Conservation (phyloP, 495 filamentous ascomycete species). For the Rostrohypoxylon terebratum region DNA sequence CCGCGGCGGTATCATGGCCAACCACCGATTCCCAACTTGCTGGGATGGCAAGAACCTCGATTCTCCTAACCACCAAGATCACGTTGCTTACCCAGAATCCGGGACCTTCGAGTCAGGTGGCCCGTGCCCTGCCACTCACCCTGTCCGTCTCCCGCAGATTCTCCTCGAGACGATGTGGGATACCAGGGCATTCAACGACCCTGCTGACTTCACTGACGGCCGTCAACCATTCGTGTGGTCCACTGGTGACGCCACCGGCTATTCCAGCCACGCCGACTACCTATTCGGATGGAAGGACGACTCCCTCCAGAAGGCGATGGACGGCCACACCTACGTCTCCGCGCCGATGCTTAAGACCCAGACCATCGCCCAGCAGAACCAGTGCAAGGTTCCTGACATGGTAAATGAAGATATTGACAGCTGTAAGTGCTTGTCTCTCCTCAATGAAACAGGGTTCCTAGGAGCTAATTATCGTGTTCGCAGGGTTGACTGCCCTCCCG, state of each 20-base stretch:
- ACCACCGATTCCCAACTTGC: constrained; percentile 50
- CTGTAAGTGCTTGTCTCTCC: constrained; percentile 43
- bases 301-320: constrained; percentile 50
- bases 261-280: constrained; percentile 50
- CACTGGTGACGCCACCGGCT: constrained; percentile 56
- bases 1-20: constrained; percentile 55
- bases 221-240: constrained; percentile 61
- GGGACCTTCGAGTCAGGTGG: constrained; percentile 54
- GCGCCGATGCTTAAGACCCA: constrained; percentile 50
- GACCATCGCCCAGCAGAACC: constrained; percentile 45
- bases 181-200: constrained; percentile 51
- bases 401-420: constrained; percentile 49
- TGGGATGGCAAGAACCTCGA: constrained; percentile 54
- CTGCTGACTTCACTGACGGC: constrained; percentile 55
- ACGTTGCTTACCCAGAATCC: constrained; percentile 56
- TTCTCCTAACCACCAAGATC: constrained; percentile 54
- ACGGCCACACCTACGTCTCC: constrained; percentile 50
- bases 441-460: background rate
- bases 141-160: constrained; percentile 48
- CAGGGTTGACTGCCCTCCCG: constrained; percentile 36
- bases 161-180: constrained; percentile 56
- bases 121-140: constrained; percentile 51
- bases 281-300: constrained; percentile 52
- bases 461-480: constrained; percentile 11
- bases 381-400: constrained; percentile 50